These are phyloP conservation scores for Fragaria ananassa DNA, from an alignment of 306 rosid genomes.

Conservation along the genomic window DNA sequence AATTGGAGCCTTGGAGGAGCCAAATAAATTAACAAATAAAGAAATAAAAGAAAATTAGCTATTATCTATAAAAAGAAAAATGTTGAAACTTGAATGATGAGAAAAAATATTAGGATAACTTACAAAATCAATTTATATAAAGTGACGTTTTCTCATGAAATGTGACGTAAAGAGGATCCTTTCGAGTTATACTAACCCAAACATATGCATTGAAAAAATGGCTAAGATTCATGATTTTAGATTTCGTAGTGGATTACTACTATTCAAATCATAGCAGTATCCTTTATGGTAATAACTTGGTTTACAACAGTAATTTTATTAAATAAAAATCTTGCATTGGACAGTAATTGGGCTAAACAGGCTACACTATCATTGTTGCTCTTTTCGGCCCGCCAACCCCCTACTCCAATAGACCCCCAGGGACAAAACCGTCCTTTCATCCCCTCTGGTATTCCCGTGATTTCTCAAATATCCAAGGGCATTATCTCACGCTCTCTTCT, in stretches of 20 bases:
- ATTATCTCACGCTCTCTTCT: neutral
- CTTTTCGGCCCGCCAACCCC: neutral
- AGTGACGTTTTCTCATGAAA: too few relatives aligned
- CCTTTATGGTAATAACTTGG: neutral
- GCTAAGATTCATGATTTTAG: too few relatives aligned
- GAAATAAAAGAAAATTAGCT: too few relatives aligned
- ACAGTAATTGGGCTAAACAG: constrained; percentile 5
- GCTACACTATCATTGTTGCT: neutral
- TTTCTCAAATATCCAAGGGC: neutral
- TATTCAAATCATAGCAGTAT: neutral
- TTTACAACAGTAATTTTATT: neutral
- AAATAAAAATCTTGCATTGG: neutral
- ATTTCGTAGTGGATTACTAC: neutral
- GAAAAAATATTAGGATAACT: too few relatives aligned
- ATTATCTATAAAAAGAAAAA: too few relatives aligned
- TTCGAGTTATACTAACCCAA: too few relatives aligned
- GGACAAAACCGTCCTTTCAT: constrained; percentile 15
- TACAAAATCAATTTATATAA: too few relatives aligned
- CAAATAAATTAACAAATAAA: too few relatives aligned
- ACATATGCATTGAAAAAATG: too few relatives aligned
- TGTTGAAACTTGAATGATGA: too few relatives aligned
- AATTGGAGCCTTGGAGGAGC: too few relatives aligned
- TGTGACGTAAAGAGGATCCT: too few relatives aligned
- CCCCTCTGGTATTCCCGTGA: neutral
- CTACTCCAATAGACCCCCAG: neutral